These are phyloP conservation scores for Lodderomyces theae DNA, from an alignment of 1,139 yeast species.

Conservation along the genomic window DNA sequence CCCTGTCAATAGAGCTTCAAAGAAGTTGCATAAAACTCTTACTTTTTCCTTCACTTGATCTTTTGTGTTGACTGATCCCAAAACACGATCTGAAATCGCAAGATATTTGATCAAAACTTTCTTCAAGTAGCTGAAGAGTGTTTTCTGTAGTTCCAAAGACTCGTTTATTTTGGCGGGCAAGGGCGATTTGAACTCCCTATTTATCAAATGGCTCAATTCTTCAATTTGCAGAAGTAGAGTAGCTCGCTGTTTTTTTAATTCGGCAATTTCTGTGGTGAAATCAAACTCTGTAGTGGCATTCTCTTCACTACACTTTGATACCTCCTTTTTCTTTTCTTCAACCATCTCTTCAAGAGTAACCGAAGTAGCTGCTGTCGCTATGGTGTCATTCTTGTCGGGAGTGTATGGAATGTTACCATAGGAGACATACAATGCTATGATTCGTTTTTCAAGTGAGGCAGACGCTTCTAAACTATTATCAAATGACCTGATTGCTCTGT, in stretches of 20 bases:
- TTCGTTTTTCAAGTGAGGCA: slow-evolving; percentile 16
- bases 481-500: slow-evolving; percentile 22
- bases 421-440: slow-evolving; percentile 29
- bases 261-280: background rate
- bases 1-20: slow-evolving; percentile 10
- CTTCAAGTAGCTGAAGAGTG: slow-evolving; percentile 19
- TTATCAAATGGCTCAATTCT: background rate
- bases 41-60: slow-evolving; percentile 18
- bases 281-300: background rate
- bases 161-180: slow-evolving; percentile 7
- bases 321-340: slow-evolving; percentile 12
- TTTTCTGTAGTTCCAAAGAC: slow-evolving; percentile 16
- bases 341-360: slow-evolving; percentile 17
- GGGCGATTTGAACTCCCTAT: background rate
- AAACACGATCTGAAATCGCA: slow-evolving; percentile 23
- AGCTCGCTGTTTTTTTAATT: background rate
- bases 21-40: slow-evolving; percentile 8
- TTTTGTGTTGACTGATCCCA: slow-evolving; percentile 19
- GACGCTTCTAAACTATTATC: slow-evolving; percentile 7
- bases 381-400: slow-evolving; percentile 37
- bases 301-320: background rate
- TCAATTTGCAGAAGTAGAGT: background rate
- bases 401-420: slow-evolving; percentile 30
- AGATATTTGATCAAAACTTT: slow-evolving; percentile 24
- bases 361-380: slow-evolving; percentile 36